Conservation (phyloP, 1,284 basidiomycete genomes). For the Ganoderma lingzhi region DNA sequence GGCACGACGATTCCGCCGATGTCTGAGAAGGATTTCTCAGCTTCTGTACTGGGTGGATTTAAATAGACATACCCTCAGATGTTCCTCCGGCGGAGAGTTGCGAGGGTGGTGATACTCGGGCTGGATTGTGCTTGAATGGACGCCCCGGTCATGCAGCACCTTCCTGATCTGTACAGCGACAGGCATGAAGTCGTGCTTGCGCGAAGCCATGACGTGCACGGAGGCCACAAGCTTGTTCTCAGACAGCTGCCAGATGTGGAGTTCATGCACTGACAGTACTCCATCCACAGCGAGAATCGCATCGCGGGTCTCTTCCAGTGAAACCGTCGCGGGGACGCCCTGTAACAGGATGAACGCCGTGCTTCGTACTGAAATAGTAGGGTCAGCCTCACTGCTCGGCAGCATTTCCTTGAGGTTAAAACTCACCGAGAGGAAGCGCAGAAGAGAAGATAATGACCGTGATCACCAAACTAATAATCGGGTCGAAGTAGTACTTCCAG, state of each 20-base stretch:
- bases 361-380: constrained; percentile 72
- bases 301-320: constrained; percentile 85
- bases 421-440: constrained; percentile 88
- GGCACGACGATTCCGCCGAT: constrained; percentile 44
- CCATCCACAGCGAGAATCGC: constrained; percentile 87
- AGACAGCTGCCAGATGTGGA: constrained; percentile 96
- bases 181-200: constrained; percentile 89
- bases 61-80: constrained; percentile 52
- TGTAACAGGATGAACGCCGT: constrained; percentile 98
- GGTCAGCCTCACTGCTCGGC: background rate
- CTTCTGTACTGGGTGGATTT: constrained; percentile 42
- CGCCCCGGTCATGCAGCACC: constrained; percentile 88
- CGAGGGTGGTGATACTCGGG: constrained; percentile 71
- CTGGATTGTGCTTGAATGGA: constrained; percentile 94
- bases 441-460: constrained; percentile 97
- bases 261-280: constrained; percentile 92
- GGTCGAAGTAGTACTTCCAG: constrained; percentile 94
- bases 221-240: constrained; percentile 93
- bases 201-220: constrained; percentile 91
- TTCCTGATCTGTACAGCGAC: constrained; percentile 87
- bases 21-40: constrained; percentile 32
- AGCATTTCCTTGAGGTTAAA: background rate
- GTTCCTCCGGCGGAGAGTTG: constrained; percentile 51
- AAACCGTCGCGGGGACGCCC: constrained; percentile 91
- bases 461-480: constrained; percentile 93